Percentiles rank a stretch among this genome's conserved stretches.
These are phyloP conservation scores for Monoraphidium neglectum DNA, from an alignment of 139 green algal genomes.

Conservation along the genomic window DNA sequence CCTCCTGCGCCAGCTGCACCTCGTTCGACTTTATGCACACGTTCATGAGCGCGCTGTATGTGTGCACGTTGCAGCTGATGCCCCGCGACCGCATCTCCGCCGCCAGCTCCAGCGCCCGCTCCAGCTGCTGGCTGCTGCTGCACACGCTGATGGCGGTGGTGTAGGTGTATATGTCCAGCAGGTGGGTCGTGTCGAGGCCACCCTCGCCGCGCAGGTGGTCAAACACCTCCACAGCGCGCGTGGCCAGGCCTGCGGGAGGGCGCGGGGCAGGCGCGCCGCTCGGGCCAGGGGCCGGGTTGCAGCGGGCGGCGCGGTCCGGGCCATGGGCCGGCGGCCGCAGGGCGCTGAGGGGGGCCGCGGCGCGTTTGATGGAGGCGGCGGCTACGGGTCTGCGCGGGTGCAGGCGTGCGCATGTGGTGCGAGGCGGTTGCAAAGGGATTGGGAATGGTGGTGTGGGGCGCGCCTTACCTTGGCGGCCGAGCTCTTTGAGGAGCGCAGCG, in stretches of 20 bases:
- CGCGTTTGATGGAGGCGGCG: too few species aligned
- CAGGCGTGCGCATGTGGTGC: too few species aligned
- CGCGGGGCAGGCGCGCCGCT: background rate
- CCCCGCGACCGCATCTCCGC: constrained; percentile 68
- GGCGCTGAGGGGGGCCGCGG: background rate
- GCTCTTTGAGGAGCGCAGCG: constrained; percentile 85
- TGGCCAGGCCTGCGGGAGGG: constrained; percentile 40
- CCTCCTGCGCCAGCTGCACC: constrained; percentile 66
- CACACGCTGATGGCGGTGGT: constrained; percentile 84
- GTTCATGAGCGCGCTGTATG: constrained; percentile 82
- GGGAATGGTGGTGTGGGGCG: too few species aligned
- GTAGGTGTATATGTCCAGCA: constrained; percentile 92
- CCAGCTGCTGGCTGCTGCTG: constrained; percentile 66
- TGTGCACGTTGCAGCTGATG: constrained; percentile 75
- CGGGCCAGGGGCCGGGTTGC: background rate
- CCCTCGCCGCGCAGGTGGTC: constrained; percentile 79
- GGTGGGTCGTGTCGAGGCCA: constrained; percentile 54
- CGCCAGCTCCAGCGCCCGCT: constrained; percentile 69
- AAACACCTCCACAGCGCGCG: constrained; percentile 76
- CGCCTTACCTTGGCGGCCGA: constrained; percentile 55
- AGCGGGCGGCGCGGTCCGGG: background rate
- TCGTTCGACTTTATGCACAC: constrained; percentile 80
- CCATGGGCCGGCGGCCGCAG: background rate
- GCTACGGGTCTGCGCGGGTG: too few species aligned
- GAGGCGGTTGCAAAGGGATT: too few species aligned